These are phyloP conservation scores for Phaeosphaeriaceae sp. DNA, from an alignment of 2,329 filamentous ascomycete species.

Conservation along the genomic window DNA sequence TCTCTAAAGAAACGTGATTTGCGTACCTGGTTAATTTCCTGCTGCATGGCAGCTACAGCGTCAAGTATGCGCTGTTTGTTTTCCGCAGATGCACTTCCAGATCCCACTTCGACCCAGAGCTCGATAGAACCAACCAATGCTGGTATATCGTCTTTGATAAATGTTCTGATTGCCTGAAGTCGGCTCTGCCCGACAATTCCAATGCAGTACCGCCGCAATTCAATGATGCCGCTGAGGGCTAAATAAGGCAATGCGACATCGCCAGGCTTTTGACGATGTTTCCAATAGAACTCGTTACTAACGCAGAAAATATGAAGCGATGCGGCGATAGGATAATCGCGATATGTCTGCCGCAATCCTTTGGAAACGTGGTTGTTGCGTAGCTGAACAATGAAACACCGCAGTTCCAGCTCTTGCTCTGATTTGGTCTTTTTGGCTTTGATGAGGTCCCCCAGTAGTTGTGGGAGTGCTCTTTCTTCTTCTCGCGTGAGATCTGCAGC, in stretches of 20 bases:
- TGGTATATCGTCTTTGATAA: conserved; percentile 53
- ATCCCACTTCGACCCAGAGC: conserved; percentile 56
- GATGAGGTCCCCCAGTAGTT: conserved; percentile 10
- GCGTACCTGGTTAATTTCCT: conserved; percentile 40
- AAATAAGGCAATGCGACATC: conserved; percentile 43
- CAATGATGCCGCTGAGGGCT: conserved; percentile 52
- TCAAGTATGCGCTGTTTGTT: conserved; percentile 43
- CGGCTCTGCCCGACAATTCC: conserved; percentile 55
- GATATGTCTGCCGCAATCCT: conserved; percentile 41
- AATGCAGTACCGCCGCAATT: conserved; percentile 54
- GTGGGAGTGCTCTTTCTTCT: conserved; percentile 8
- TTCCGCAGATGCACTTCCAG: conserved; percentile 48
- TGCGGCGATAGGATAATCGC: conserved; percentile 21
- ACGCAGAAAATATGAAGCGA: conserved; percentile 53
- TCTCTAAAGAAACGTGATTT: neutral
- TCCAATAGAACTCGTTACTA: conserved; percentile 55
- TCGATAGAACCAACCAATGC: conserved; percentile 50
- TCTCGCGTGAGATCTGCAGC: neutral
- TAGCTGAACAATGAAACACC: conserved; percentile 37
- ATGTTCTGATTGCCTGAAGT: conserved; percentile 44
- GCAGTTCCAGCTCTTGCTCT: conserved; percentile 31
- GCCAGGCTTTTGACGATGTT: conserved; percentile 36
- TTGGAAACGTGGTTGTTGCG: conserved; percentile 49
- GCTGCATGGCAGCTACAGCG: conserved; percentile 44
- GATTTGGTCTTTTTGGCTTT: conserved; percentile 11